These are phyloP conservation scores for Piedraia hortae DNA, from an alignment of 2,329 filamentous ascomycete species.

Conservation along the genomic window DNA sequence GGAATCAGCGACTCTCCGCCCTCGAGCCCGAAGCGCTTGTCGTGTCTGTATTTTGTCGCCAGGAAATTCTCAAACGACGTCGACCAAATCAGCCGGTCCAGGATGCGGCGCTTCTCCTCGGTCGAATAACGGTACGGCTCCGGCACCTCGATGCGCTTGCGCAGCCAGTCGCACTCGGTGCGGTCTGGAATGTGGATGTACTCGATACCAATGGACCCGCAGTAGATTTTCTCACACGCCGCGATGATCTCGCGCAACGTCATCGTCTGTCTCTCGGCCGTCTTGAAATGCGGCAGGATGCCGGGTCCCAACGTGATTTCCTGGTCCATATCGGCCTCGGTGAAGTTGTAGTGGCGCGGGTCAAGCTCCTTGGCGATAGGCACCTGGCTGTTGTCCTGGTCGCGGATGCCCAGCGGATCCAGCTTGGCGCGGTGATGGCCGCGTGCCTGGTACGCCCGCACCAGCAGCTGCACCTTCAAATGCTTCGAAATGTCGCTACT, in stretches of 20 bases:
- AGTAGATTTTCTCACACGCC: slow-evolving; percentile 86
- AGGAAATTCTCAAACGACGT: slow-evolving; percentile 92
- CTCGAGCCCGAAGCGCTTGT: slow-evolving; percentile 96
- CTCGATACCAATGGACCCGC: slow-evolving; percentile 87
- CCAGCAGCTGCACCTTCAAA: slow-evolving; percentile 88
- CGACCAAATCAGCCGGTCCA: slow-evolving; percentile 95
- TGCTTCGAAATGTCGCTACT: slow-evolving; percentile 80
- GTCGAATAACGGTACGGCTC: slow-evolving; percentile 91
- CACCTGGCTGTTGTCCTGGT: slow-evolving; percentile 60
- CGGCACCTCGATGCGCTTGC: slow-evolving; percentile 80
- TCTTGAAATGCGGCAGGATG: slow-evolving; percentile 82
- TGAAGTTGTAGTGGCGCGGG: slow-evolving; percentile 84
- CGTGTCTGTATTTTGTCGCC: slow-evolving; percentile 94
- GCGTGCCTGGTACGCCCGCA: slow-evolving; percentile 90
- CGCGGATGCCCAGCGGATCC: slow-evolving; percentile 80
- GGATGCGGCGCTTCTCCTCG: slow-evolving; percentile 90
- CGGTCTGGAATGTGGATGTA: slow-evolving; percentile 98
- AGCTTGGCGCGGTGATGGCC: slow-evolving; percentile 97
- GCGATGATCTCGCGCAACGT: slow-evolving; percentile 79
- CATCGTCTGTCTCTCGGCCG: slow-evolving; percentile 78
- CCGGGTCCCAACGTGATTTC: slow-evolving; percentile 83
- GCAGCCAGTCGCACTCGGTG: slow-evolving; percentile 94
- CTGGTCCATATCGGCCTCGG: slow-evolving; percentile 72
- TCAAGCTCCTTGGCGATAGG: slow-evolving; percentile 76
- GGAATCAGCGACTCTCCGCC: slow-evolving; percentile 91